Evolutionary conservation across 2,329 filamentous ascomycete species (phyloP), one percentile per base, ranked within the genome.

Genomic region (Stemphylium beticola): DNA sequence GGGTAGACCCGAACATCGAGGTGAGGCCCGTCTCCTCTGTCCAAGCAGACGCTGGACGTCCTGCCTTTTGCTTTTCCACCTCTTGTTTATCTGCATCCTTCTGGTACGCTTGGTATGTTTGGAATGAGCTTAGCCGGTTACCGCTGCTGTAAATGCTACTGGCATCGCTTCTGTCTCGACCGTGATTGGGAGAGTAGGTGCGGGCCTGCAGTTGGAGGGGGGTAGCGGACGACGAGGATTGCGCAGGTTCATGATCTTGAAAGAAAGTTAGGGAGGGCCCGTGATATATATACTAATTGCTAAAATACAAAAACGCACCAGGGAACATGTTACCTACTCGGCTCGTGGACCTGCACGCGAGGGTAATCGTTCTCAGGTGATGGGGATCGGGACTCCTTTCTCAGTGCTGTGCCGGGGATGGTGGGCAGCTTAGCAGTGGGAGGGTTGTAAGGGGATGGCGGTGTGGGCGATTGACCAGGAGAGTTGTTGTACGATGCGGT

Each of bases 101-200:
- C 52, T 62, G 54, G 37, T 58, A 61, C 11, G 58, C 48, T 47
- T 66, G 62, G 49, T 64, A 60, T 32, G 48, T 44, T 43, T 56
- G 48, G 38, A 56, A 54, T n/a, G 55, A 60, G 58, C 66, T 68
- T 29, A 57, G 53, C 47, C 68, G 56, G 26, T 63, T 66, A 22
- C 50, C 37, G 20, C 68, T 57, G 62, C 69, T 74, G 55, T 74
- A 74, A 31, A 67, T 53, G 60, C 71, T 74, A 60, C 70, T 74
- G 20, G 68, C 67, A 38, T 66, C 60, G 62, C 72, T 75, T 42
- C 40, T 56, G 36, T 71, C 65, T 40, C 69, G 65, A 39, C 68
- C 59, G 41, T 74, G 71, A 0, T 56, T 53, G 4, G 68, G 60
- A 32, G 66, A 63, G 46, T 68, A 65, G 5, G 64, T 55, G 43